These are phyloP conservation scores for Trametes versicolor DNA, from an alignment of 1,284 basidiomycete genomes.

Conservation along the genomic window DNA sequence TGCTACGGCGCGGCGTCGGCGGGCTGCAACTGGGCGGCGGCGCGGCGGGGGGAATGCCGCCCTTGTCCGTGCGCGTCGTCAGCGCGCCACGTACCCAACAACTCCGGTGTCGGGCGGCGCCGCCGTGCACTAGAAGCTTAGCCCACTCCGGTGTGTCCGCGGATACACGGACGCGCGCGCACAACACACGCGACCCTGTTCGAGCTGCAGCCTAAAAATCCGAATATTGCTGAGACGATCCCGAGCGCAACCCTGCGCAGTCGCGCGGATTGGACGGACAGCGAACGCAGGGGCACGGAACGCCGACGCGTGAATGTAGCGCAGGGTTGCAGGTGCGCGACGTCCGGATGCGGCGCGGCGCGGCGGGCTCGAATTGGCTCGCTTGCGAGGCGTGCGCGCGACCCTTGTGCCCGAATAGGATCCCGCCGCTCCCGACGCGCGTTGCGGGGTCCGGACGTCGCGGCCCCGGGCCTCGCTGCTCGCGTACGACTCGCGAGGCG, in stretches of 20 bases:
- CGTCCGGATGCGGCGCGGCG: not conserved
- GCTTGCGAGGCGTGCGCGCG: conserved; percentile 2
- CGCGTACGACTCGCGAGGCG: not conserved
- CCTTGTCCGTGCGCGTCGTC: conserved; percentile 6
- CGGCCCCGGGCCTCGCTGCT: conserved; percentile 7
- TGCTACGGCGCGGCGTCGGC: not conserved
- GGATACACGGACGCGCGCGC: not conserved
- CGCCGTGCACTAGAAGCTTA: not conserved
- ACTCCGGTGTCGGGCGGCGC: not conserved
- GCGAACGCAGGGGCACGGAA: not conserved
- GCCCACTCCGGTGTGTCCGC: not conserved
- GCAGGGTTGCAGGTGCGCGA: not conserved
- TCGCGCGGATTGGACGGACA: not conserved
- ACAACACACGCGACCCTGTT: not conserved
- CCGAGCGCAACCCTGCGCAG: not conserved
- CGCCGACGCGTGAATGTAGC: not conserved
- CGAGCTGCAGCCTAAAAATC: not conserved
- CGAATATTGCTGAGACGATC: not conserved
- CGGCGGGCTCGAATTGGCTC: conserved; percentile 10
- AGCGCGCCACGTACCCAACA: not conserved
- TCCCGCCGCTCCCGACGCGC: conserved; percentile 6
- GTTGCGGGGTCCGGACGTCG: not conserved
- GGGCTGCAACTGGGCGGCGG: not conserved
- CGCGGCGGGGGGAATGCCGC: not conserved
- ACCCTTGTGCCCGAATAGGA: conserved; percentile 10